A percentile compares a stretch with the other conserved stretches of the same genome.
These are phyloP conservation scores for Hymenoscyphus albidus DNA, from an alignment of 2,329 filamentous ascomycete species.

Conservation along the genomic window DNA sequence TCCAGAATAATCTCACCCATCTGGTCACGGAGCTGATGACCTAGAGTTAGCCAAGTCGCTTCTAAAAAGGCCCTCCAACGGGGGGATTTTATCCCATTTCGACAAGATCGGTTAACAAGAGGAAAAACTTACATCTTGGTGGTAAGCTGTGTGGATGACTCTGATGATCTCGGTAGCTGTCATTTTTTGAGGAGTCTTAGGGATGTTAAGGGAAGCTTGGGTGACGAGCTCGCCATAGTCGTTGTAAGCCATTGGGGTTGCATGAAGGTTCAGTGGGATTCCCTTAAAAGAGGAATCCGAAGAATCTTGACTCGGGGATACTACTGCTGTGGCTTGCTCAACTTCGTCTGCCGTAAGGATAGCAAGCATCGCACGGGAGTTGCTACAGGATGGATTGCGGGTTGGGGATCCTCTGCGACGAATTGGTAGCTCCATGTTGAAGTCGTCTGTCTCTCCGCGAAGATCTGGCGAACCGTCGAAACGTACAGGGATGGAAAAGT, in stretches of 20 bases:
- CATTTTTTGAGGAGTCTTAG: conserved; percentile 17
- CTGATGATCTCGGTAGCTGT: conserved; percentile 25
- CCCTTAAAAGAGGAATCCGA: neutral
- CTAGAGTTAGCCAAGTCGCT: neutral
- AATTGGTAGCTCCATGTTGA: neutral
- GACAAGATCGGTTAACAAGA: neutral
- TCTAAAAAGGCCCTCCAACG: no score
- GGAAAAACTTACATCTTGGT: conserved; percentile 27
- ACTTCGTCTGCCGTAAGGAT: neutral
- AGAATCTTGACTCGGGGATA: neutral
- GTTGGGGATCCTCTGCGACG: neutral
- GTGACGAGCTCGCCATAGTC: conserved; percentile 32
- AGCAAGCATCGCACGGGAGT: neutral
- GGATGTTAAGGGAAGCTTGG: conserved; percentile 11
- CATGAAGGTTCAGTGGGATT: neutral
- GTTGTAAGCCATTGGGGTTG: conserved; percentile 28
- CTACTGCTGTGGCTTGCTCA: neutral
- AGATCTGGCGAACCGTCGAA: conserved; percentile 1
- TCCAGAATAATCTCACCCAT: conserved; percentile 23
- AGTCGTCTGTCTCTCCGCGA: neutral
- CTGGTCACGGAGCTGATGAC: conserved; percentile 22
- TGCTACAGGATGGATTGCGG: neutral
- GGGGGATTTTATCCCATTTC: neutral
- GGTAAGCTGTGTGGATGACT: conserved; percentile 29
- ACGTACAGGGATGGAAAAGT: conserved; percentile 4